Evolutionary conservation across 768 basidiomycete species (phyloP).

Genomic region (Termitomyces sp.): DNA sequence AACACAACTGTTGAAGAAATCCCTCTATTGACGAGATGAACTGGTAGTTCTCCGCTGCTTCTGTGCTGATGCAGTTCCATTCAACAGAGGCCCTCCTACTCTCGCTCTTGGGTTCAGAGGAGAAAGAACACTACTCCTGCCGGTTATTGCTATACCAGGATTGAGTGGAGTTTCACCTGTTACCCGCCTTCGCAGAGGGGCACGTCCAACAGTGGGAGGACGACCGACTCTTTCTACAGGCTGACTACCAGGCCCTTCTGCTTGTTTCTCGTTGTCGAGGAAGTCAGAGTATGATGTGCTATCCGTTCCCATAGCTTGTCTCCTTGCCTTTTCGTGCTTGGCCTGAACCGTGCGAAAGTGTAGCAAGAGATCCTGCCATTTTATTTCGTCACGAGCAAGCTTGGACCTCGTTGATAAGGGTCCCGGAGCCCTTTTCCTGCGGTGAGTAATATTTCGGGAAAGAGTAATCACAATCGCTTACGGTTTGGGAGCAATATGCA

Average conservation of each 20-base stretch:
- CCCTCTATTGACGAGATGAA: slow-evolving; percentile 26
- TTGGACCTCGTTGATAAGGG: slow-evolving; percentile 64
- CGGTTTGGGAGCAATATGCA: slow-evolving; percentile 88
- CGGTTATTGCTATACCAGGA: slow-evolving; percentile 20
- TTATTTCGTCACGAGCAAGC: slow-evolving; percentile 82
- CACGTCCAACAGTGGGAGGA: slow-evolving; percentile 26
- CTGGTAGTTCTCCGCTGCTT: slow-evolving; percentile 36
- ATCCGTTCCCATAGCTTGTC: slow-evolving; percentile 70
- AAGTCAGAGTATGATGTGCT: slow-evolving; percentile 44
- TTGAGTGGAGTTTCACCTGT: slow-evolving; percentile 45
- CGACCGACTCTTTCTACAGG: slow-evolving; percentile 21
- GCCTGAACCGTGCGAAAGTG: slow-evolving; percentile 91
- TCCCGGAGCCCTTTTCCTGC: slow-evolving; percentile 22
- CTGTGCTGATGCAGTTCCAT: slow-evolving; percentile 7
- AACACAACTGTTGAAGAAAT: background rate
- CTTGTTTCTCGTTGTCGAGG: slow-evolving; percentile 37
- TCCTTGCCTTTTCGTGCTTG: slow-evolving; percentile 87
- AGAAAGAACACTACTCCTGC: slow-evolving; percentile 50
- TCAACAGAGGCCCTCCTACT: slow-evolving; percentile 37
- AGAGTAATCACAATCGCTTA: slow-evolving; percentile 28
- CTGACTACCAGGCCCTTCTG: slow-evolving; percentile 20
- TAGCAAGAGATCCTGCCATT: slow-evolving; percentile 90
- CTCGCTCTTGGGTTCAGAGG: slow-evolving; percentile 72
- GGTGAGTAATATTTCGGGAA: background rate
- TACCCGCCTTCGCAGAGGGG: slow-evolving; percentile 55